Evolutionary conservation across 2,329 filamentous ascomycete genomes (phyloP).

Genomic region (Trichoderma afroharzianum): DNA sequence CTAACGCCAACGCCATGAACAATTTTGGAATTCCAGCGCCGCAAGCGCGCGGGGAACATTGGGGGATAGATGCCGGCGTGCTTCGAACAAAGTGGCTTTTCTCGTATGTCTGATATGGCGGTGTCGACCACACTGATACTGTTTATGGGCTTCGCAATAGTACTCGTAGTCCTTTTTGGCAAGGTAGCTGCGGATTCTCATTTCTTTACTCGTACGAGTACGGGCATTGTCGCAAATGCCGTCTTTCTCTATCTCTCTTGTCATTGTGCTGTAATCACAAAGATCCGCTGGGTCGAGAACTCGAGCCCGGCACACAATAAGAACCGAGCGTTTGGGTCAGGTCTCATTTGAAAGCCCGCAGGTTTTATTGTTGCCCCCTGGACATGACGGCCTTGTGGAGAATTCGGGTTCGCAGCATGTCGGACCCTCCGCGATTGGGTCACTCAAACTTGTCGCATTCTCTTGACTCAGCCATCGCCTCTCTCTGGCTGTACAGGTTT

Average conservation of each 20-base stretch:
- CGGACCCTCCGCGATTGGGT: slow-evolving; percentile 8
- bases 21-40: slow-evolving; percentile 8
- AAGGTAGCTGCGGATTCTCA: background rate
- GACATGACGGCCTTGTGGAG: background rate
- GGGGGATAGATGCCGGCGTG: background rate
- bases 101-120: background rate
- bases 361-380: background rate
- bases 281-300: background rate
- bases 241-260: background rate
- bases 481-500: background rate
- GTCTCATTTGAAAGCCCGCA: background rate
- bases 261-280: background rate
- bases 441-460: background rate
- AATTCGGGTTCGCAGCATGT: background rate
- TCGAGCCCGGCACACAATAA: background rate
- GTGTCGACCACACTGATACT: background rate
- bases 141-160: background rate
- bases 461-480: background rate
- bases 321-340: background rate
- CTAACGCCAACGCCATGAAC: background rate
- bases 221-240: background rate
- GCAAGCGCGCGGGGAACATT: slow-evolving; percentile 7
- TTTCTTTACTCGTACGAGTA: background rate
- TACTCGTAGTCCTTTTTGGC: background rate
- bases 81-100: background rate